Conservation (phyloP, 2,329 filamentous ascomycete species). For the Aurifilum marmelostoma region DNA sequence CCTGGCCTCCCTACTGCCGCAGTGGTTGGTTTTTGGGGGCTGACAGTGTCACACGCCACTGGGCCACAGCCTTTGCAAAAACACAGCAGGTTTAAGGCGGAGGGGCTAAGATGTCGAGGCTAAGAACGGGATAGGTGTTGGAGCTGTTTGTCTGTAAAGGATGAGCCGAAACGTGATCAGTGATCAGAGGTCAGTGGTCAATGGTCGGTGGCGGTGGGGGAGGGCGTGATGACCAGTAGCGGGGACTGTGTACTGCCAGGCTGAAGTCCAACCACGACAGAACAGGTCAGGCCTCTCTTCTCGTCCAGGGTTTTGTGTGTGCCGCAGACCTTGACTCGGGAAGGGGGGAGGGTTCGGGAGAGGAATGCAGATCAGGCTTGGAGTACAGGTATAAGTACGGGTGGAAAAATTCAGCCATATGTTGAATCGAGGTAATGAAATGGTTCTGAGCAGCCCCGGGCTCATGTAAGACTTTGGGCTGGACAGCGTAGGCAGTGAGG, state of each 20-base stretch:
- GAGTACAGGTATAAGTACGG: background rate
- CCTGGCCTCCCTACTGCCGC: constrained; percentile 3
- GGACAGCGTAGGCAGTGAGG: background rate
- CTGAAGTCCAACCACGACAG: background rate
- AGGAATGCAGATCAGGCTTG: background rate
- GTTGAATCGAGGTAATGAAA: background rate
- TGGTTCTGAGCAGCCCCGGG: background rate
- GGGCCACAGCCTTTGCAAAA: background rate
- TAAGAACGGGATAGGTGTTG: background rate
- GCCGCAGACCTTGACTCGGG: background rate
- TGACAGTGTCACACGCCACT: constrained; percentile 21
- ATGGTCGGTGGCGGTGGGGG: background rate
- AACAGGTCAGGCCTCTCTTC: background rate
- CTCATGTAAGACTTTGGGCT: background rate
- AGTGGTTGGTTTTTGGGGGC: background rate
- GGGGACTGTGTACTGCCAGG: background rate
- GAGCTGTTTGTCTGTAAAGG: background rate
- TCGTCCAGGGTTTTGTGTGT: background rate
- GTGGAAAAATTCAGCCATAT: background rate
- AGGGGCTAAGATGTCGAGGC: background rate
- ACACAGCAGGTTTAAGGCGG: constrained; percentile 10
- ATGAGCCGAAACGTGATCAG: constrained; percentile 6
- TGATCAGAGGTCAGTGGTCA: background rate
- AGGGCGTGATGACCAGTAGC: background rate
- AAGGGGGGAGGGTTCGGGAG: background rate